Evolutionary conservation across 2,329 filamentous ascomycete genomes (phyloP).

Genomic region (Alternaria brassicae): DNA sequence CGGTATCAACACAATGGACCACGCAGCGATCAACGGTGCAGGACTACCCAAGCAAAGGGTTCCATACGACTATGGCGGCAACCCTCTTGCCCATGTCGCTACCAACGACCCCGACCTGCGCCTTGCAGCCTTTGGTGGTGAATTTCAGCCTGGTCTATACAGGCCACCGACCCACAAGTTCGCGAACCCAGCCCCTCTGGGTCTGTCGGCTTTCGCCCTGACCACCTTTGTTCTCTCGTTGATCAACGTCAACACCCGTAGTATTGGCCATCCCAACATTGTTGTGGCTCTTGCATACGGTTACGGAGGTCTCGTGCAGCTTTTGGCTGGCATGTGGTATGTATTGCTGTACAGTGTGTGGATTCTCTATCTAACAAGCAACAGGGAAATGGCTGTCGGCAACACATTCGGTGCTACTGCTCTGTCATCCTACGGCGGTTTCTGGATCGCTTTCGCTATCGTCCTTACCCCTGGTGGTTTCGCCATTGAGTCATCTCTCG

Average conservation of each 20-base stretch:
- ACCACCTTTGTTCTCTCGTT: slow-evolving; percentile 67
- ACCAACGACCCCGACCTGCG: slow-evolving; percentile 57
- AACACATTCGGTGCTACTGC: slow-evolving; percentile 70
- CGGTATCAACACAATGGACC: slow-evolving; percentile 49
- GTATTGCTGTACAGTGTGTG: slow-evolving; percentile 31
- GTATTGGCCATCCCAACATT: slow-evolving; percentile 54
- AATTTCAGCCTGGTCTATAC: slow-evolving; percentile 62
- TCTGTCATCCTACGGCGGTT: slow-evolving; percentile 67
- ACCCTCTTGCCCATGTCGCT: slow-evolving; percentile 59
- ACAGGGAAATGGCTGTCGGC: slow-evolving; percentile 63
- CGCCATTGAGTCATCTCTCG: slow-evolving; percentile 50
- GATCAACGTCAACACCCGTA: slow-evolving; percentile 57
- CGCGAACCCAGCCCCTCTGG: slow-evolving; percentile 67
- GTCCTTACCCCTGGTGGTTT: slow-evolving; percentile 63
- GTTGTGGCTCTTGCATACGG: slow-evolving; percentile 59
- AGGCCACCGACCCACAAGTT: slow-evolving; percentile 55
- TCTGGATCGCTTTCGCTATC: slow-evolving; percentile 68
- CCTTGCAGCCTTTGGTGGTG: slow-evolving; percentile 59
- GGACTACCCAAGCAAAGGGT: slow-evolving; percentile 48
- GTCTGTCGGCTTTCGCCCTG: slow-evolving; percentile 69
- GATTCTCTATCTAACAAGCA: slow-evolving; percentile 4
- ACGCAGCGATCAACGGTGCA: slow-evolving; percentile 44
- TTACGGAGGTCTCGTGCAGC: slow-evolving; percentile 60
- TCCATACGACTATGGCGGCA: slow-evolving; percentile 60
- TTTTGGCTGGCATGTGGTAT: slow-evolving; percentile 63